Base-by-base conservation (phyloP, 176 grass and related monocot genomes). In the Oryza rufipogon region DNA sequence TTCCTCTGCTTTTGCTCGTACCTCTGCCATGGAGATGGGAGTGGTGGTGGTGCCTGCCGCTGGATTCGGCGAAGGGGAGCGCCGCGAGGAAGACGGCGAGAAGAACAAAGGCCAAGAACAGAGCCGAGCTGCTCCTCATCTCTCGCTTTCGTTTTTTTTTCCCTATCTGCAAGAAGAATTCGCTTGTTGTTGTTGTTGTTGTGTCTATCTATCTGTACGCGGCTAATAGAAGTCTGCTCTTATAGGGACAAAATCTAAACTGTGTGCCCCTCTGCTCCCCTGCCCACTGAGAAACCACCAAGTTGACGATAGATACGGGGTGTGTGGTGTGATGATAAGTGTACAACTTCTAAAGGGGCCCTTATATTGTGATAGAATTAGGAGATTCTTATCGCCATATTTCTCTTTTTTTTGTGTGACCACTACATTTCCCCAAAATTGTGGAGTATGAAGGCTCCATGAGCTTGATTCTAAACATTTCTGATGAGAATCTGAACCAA, bases 191-290 rank as follows among this genome's bases (percentile, higher is more conserved):
- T 41, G 36, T 30, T 41, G 23, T 0, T 23, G 39, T 8, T 9
- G 36, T 13, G 42, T 7, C 9, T 64, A 22, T 76, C 32, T 66
- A 11, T 9, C 28, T 82, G 83, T 86, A 82, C 68, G 88, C 88
- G 88, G 83, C 83, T 86, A 90, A 82, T n/a, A 74, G 88, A 82
- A 82, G 74, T 73, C 67, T 48, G 58, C 58, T 78, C 56, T 90
- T 90, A 73, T 78, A 86, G 2, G 54, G 16, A 44, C 63, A 41
- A 16, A 72, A 16, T 34, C 34, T n/a, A 22, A 64, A 66, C 34
- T 42, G 63, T 14, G 60, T n/a, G 78, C 38, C 16, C 34, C 34
- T 36, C 34, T 36, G 34, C 34, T 4, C 36, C 19, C 3, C 28
- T 33, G 66, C 80, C 69, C 76, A 75, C 70, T 16, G 76, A 84